phyloP scores from a whole-genome alignment of 108 stramenopile species.

The Tribonema minus region DNA sequence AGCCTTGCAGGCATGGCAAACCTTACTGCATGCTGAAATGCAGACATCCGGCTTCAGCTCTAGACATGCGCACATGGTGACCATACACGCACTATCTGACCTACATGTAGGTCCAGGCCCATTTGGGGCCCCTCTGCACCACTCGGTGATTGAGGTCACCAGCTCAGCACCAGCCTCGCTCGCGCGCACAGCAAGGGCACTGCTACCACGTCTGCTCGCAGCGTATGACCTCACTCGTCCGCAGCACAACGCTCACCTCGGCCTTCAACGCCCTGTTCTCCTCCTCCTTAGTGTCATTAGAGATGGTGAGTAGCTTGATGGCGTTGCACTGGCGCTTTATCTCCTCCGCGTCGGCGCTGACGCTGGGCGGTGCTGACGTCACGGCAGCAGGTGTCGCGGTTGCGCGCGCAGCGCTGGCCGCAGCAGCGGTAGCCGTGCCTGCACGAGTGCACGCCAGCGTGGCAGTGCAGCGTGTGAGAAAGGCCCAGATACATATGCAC shows the following conservation, averaged over 20 bases:
- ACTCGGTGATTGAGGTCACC: background rate
- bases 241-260: background rate
- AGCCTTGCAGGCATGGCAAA: background rate
- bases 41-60: background rate
- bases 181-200: background rate
- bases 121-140: background rate
- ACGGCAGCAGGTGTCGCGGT: too few species aligned
- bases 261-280: background rate
- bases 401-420: too few species aligned
- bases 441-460: too few species aligned
- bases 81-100: background rate
- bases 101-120: background rate
- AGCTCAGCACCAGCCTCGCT: background rate
- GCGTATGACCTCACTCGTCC: background rate
- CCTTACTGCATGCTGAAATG: background rate
- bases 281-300: background rate
- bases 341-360: background rate
- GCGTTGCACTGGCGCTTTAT: background rate
- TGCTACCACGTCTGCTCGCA: background rate
- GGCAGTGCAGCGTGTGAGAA: too few species aligned
- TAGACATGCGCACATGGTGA: background rate
- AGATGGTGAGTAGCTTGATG: background rate
- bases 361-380: too few species aligned
- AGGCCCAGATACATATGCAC: too few species aligned
- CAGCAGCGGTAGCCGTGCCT: too few species aligned